Percentiles rank a stretch among this genome's conserved stretches.
Evolutionary conservation across 2,329 filamentous ascomycete species (phyloP).

Genomic region (Tolypocladium ophioglossoides): DNA sequence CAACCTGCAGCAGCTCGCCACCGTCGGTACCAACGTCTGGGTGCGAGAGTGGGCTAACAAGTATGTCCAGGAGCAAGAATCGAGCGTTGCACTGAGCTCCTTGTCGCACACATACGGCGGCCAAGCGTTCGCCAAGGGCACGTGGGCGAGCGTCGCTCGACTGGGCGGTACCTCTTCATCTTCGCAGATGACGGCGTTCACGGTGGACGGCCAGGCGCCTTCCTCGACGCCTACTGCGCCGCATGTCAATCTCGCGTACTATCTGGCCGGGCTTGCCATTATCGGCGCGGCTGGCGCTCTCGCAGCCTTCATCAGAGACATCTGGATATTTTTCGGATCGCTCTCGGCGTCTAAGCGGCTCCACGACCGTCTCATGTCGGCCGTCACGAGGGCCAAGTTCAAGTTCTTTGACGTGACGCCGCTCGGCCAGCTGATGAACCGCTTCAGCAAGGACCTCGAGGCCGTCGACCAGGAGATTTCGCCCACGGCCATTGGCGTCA

Average conservation of each 20-base stretch:
- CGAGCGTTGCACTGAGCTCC: constrained; percentile 10
- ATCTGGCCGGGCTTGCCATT: constrained; percentile 69
- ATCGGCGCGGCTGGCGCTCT: constrained; percentile 69
- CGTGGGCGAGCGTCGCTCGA: constrained; percentile 27
- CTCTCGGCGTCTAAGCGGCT: constrained; percentile 78
- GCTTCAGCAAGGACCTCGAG: constrained; percentile 96
- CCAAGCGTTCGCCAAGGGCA: constrained; percentile 16
- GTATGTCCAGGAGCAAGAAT: constrained; percentile 45
- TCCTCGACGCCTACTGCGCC: constrained; percentile 17
- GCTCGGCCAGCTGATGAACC: constrained; percentile 92
- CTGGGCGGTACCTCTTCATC: constrained; percentile 17
- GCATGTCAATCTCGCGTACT: constrained; percentile 75
- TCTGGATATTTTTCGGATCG: constrained; percentile 87
- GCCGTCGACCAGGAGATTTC: constrained; percentile 93
- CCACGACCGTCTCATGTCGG: constrained; percentile 65
- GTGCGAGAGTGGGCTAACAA: constrained; percentile 92
- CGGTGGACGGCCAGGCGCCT: constrained; percentile 5
- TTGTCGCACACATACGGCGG: constrained; percentile 13
- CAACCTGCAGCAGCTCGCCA: constrained; percentile 69
- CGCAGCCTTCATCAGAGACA: constrained; percentile 74
- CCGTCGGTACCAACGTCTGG: constrained; percentile 87
- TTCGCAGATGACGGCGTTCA: not conserved
- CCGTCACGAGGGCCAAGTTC: constrained; percentile 83
- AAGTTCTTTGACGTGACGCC: constrained; percentile 97
- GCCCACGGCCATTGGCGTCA: constrained; percentile 71